These are phyloP conservation scores for Leptomonas seymouri DNA, from an alignment of 208 protist species.

Conservation along the genomic window DNA sequence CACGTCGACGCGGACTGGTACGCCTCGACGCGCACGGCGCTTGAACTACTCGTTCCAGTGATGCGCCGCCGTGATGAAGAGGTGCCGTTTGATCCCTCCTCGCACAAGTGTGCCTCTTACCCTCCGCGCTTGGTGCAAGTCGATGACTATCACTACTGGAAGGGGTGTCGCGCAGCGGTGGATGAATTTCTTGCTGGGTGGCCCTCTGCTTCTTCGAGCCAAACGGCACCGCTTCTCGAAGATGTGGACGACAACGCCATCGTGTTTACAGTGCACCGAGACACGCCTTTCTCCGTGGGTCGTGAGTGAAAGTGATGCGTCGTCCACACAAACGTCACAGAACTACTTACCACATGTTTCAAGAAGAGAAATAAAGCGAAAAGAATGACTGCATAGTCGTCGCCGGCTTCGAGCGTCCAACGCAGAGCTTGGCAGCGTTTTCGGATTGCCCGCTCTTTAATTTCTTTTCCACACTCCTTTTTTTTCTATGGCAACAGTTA, in stretches of 20 bases:
- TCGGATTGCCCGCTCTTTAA: no score
- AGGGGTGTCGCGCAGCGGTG: slow-evolving; percentile 58
- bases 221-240: slow-evolving; percentile 17
- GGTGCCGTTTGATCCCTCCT: background rate
- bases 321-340: background rate
- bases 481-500: no score
- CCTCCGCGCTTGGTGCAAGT: slow-evolving; percentile 60
- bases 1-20: slow-evolving; percentile 89
- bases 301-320: background rate
- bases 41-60: slow-evolving; percentile 46
- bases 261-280: slow-evolving; percentile 36
- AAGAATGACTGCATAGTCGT: no score
- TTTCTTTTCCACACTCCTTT: no score
- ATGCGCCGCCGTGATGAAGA: slow-evolving; percentile 19
- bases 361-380: background rate
- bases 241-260: slow-evolving; percentile 71
- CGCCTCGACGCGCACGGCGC: slow-evolving; percentile 53
- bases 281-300: slow-evolving; percentile 1
- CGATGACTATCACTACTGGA: slow-evolving; percentile 88
- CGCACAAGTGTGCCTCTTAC: background rate
- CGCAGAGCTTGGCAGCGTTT: no score
- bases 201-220: background rate
- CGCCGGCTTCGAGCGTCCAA: no score
- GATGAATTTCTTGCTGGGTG: slow-evolving; percentile 46
- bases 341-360: background rate